A percentile compares a stretch with the other conserved stretches of the same genome.
Conservation (phyloP, 495 filamentous ascomycete genomes). For the Podospora appendiculata region DNA sequence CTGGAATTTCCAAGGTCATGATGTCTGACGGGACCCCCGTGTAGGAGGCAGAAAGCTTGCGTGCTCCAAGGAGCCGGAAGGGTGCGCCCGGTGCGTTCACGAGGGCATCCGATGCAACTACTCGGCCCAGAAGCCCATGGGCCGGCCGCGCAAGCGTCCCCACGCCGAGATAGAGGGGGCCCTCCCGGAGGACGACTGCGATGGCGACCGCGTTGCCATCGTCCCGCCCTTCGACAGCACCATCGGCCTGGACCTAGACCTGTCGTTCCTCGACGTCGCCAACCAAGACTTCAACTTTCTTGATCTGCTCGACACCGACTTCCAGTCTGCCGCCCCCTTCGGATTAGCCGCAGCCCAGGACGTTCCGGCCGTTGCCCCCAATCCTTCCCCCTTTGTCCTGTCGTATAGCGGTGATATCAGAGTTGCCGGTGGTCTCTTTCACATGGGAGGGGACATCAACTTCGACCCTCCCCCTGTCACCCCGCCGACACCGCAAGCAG, state of each 20-base stretch:
- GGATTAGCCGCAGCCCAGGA: background rate
- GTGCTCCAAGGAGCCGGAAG: conserved; percentile 49
- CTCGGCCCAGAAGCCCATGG: conserved; percentile 56
- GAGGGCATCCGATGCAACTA: conserved; percentile 51
- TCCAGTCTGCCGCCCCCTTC: background rate
- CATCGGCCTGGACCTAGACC: conserved; percentile 21
- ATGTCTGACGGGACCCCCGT: background rate
- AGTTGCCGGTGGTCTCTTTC: conserved; percentile 1
- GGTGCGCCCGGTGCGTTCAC: conserved; percentile 47
- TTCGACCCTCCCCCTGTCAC: conserved; percentile 3
- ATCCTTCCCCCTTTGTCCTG: no score
- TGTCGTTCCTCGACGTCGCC: conserved; percentile 27
- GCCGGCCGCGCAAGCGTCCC: conserved; percentile 49
- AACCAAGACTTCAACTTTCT: conserved; percentile 22
- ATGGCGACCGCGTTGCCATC: background rate
- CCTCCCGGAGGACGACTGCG: background rate
- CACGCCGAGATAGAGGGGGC: conserved; percentile 22
- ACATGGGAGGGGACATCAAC: conserved; percentile 9
- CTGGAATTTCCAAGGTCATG: no score
- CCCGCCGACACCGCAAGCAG: background rate
- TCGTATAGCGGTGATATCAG: background rate
- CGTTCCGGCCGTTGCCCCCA: no score
- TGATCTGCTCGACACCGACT: conserved; percentile 15
- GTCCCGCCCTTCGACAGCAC: conserved; percentile 13
- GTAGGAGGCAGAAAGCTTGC: conserved; percentile 53